Conservation (phyloP, 2,329 filamentous ascomycete genomes). For the Fulvia fulva region DNA sequence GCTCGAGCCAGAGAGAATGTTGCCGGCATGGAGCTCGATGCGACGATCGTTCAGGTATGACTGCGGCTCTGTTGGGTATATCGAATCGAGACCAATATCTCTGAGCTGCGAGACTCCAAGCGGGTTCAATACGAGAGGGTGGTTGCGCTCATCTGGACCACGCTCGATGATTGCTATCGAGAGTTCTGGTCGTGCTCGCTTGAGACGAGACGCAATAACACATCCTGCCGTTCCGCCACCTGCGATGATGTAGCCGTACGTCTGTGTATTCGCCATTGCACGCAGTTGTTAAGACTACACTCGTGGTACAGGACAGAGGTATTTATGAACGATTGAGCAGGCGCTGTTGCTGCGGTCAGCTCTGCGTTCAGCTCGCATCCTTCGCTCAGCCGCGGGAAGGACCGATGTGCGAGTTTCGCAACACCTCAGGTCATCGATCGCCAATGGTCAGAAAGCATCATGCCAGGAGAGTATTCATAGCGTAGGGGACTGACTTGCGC, state of each 20-base stretch:
- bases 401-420: background rate
- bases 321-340: background rate
- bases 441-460: background rate
- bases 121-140: background rate
- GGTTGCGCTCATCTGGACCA: background rate
- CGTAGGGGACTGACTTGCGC: background rate
- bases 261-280: background rate
- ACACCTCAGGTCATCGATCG: background rate
- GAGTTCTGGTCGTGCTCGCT: background rate
- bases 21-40: slow-evolving; percentile 3
- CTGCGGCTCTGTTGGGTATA: slow-evolving; percentile 1
- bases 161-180: slow-evolving; percentile 4
- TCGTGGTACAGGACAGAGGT: background rate
- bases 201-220: slow-evolving; percentile 21
- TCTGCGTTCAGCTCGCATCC: background rate
- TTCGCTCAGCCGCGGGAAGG: background rate
- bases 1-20: slow-evolving; percentile 2
- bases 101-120: background rate
- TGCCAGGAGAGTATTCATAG: background rate
- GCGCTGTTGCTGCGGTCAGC: no score
- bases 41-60: background rate
- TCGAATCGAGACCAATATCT: background rate
- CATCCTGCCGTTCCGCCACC: slow-evolving; percentile 27
- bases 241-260: slow-evolving; percentile 23
- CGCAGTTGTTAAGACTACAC: background rate